phyloP scores from a whole-genome alignment of 2,329 filamentous ascomycete species.

The Aspergillus latus region DNA sequence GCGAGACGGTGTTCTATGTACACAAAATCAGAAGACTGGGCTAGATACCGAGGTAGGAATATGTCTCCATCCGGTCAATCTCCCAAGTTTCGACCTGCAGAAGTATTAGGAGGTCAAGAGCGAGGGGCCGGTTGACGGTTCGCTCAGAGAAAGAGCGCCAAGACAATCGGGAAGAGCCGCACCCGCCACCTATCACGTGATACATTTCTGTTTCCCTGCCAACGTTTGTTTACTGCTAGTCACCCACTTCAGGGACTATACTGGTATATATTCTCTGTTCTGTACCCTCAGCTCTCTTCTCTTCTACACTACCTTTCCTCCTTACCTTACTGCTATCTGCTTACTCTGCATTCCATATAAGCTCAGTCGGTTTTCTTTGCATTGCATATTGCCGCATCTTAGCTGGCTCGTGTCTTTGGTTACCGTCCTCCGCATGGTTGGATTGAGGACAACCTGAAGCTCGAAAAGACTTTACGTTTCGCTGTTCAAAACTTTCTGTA shows the following conservation, averaged over 20 bases:
- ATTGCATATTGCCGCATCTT: conserved; percentile 24
- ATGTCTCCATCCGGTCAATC: neutral
- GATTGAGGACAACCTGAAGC: conserved; percentile 13
- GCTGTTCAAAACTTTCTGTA: conserved; percentile 2
- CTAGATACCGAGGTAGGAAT: neutral
- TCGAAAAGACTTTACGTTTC: conserved; percentile 26
- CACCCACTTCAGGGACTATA: conserved; percentile 21
- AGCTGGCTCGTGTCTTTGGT: conserved; percentile 14
- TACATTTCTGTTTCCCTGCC: neutral
- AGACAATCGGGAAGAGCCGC: conserved; percentile 38
- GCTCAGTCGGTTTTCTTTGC: conserved; percentile 24
- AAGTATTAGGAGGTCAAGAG: neutral
- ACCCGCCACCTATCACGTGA: conserved; percentile 11
- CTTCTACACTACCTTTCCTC: conserved; percentile 11
- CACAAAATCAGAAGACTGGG: neutral
- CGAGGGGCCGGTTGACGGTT: neutral
- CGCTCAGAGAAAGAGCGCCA: conserved; percentile 16
- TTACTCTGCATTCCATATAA: conserved; percentile 34
- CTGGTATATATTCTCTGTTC: conserved; percentile 40
- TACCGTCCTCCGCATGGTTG: conserved; percentile 12
- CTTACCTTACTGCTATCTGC: conserved; percentile 19
- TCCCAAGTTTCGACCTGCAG: neutral
- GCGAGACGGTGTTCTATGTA: neutral
- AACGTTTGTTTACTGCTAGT: neutral
- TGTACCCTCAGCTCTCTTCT: conserved; percentile 12